Evolutionary conservation across 169 alveolate species (phyloP).

Genomic region (Eimeria necatrix): DNA sequence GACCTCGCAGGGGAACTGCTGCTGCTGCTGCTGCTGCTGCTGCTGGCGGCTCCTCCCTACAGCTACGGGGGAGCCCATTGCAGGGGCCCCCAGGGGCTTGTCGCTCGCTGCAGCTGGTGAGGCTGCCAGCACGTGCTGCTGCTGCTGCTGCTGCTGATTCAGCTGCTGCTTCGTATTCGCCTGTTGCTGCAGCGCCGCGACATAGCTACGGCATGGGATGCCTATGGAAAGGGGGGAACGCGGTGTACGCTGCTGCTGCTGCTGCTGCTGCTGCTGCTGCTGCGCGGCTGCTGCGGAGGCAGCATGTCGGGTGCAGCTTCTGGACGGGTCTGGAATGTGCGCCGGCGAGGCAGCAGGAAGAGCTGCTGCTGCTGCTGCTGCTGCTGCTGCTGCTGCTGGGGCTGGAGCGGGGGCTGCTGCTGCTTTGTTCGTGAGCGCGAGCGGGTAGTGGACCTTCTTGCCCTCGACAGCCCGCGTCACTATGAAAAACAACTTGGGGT

Average conservation of each 20-base stretch:
- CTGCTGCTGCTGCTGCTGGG: background rate
- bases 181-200: background rate
- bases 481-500: background rate
- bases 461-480: slow-evolving; percentile 26
- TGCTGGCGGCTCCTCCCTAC: background rate
- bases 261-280: background rate
- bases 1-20: background rate
- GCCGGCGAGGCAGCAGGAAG: background rate
- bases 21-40: slow-evolving; percentile 1
- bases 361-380: background rate
- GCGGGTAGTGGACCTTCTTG: background rate
- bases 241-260: background rate
- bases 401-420: background rate
- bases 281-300: background rate
- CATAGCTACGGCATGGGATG: background rate
- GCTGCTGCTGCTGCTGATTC: slow-evolving; percentile 8
- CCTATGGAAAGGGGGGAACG: background rate
- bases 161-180: background rate
- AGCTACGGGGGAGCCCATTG: background rate
- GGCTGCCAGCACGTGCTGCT: background rate
- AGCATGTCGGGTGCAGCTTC: background rate
- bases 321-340: background rate
- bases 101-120: background rate
- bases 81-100: background rate
- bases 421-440: slow-evolving; percentile 14